Evolutionary conservation across 2,329 filamentous ascomycete genomes (phyloP).

Genomic region (Neopestalotiopsis clavispora): DNA sequence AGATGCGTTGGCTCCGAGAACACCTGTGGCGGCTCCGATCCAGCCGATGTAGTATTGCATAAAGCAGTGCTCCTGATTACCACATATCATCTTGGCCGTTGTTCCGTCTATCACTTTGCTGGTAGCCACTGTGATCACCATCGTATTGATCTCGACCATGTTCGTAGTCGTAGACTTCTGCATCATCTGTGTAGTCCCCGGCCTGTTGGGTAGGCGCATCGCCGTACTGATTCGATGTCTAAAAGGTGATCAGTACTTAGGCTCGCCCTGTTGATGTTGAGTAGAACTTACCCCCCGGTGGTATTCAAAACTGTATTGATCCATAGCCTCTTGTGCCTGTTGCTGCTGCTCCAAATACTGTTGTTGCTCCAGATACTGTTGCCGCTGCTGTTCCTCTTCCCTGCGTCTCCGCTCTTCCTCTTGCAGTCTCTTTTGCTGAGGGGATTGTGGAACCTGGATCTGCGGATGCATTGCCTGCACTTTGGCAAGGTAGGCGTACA

Average conservation of each 20-base stretch:
- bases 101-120: constrained; percentile 29
- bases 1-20: neutral
- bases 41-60: neutral
- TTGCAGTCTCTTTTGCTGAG: constrained; percentile 70
- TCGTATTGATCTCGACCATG: constrained; percentile 44
- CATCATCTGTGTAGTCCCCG: constrained; percentile 55
- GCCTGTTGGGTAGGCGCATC: constrained; percentile 48
- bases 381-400: constrained; percentile 52
- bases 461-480: constrained; percentile 99
- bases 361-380: constrained; percentile 49
- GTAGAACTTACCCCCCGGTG: constrained; percentile 52
- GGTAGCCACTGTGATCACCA: constrained; percentile 39
- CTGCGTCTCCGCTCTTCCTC: constrained; percentile 52
- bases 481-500: constrained; percentile 99
- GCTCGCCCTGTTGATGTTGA: neutral
- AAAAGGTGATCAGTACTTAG: neutral
- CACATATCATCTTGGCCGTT: constrained; percentile 37
- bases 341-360: constrained; percentile 53
- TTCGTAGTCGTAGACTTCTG: constrained; percentile 59
- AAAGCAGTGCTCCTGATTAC: neutral
- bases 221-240: constrained; percentile 53
- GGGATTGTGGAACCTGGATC: constrained; percentile 85
- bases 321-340: constrained; percentile 47
- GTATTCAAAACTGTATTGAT: constrained; percentile 59
- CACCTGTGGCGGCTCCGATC: neutral